These are phyloP conservation scores for Daedaleopsis nitida DNA, from an alignment of 768 basidiomycete species.

Conservation along the genomic window DNA sequence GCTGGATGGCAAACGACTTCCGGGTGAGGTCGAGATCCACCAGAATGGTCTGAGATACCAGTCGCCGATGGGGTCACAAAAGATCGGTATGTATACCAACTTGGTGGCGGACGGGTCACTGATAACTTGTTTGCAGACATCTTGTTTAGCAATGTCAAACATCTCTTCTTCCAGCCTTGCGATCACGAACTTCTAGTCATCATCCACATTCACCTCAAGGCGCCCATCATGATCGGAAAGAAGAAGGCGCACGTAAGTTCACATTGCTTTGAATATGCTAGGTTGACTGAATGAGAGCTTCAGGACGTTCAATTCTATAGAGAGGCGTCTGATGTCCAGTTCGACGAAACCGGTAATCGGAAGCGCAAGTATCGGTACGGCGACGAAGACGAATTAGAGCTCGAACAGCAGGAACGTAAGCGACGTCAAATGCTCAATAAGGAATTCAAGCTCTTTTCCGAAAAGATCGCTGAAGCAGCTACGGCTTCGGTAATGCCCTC, in stretches of 20 bases:
- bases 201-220: constrained; percentile 89
- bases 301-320: constrained; percentile 98
- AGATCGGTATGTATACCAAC: constrained; percentile 66
- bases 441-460: constrained; percentile 91
- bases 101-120: neutral
- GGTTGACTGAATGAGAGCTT: neutral
- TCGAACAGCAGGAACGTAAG: constrained; percentile 96
- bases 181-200: constrained; percentile 95
- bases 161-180: constrained; percentile 98
- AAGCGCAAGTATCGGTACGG: constrained; percentile 97
- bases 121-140: constrained; percentile 60
- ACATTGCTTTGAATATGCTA: neutral
- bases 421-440: constrained; percentile 88
- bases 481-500: constrained; percentile 62
- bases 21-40: constrained; percentile 98
- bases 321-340: constrained; percentile 95
- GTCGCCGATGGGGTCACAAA: constrained; percentile 83
- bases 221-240: constrained; percentile 98
- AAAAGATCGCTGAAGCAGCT: constrained; percentile 86
- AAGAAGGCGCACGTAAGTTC: constrained; percentile 88
- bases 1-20: constrained; percentile 90
- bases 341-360: constrained; percentile 99
- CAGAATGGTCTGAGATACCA: constrained; percentile 95
- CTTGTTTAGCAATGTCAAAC: constrained; percentile 95
- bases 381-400: constrained; percentile 98